Percentiles rank a stretch among this genome's conserved stretches.
These are phyloP conservation scores for Dissophora ornata DNA, from an alignment of 192 early-diverging fungal genomes.

Conservation along the genomic window DNA sequence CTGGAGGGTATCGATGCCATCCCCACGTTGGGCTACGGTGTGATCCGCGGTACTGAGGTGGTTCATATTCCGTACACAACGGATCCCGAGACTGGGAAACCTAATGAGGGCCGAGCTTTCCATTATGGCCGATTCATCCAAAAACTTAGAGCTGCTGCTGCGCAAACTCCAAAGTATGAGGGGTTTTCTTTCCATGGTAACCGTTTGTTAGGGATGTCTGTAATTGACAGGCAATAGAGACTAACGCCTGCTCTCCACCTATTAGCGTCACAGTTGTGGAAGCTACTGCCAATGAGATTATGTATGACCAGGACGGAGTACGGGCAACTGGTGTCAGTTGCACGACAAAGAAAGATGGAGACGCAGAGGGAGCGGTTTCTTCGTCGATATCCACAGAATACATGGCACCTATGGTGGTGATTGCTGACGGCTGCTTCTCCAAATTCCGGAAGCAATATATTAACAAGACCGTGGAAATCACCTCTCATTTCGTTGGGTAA, in stretches of 20 bases:
- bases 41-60: slow-evolving; percentile 70
- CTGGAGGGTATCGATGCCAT: slow-evolving; percentile 87
- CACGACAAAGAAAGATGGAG: slow-evolving; percentile 26
- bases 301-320: slow-evolving; percentile 59
- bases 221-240: too few relatives aligned
- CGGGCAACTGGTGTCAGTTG: slow-evolving; percentile 68
- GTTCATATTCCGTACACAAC: slow-evolving; percentile 75
- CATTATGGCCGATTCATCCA: slow-evolving; percentile 94
- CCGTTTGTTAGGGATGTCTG: too few relatives aligned
- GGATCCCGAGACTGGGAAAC: slow-evolving; percentile 45
- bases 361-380: neutral
- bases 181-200: too few relatives aligned
- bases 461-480: slow-evolving; percentile 55
- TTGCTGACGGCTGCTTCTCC: slow-evolving; percentile 92
- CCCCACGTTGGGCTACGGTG: slow-evolving; percentile 82
- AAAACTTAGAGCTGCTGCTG: slow-evolving; percentile 78
- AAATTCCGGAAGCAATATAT: slow-evolving; percentile 87
- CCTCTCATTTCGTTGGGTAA: slow-evolving; percentile 80
- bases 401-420: slow-evolving; percentile 80
- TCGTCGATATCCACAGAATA: slow-evolving; percentile 25
- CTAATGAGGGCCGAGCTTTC: slow-evolving; percentile 77
- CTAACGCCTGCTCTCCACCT: too few relatives aligned
- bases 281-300: slow-evolving; percentile 75
- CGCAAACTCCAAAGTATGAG: slow-evolving; percentile 62
- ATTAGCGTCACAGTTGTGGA: slow-evolving; percentile 80